Percentiles rank a stretch among this genome's conserved stretches.
These are phyloP conservation scores for Abortiporus biennis DNA, from an alignment of 1,284 basidiomycete species.

Conservation along the genomic window DNA sequence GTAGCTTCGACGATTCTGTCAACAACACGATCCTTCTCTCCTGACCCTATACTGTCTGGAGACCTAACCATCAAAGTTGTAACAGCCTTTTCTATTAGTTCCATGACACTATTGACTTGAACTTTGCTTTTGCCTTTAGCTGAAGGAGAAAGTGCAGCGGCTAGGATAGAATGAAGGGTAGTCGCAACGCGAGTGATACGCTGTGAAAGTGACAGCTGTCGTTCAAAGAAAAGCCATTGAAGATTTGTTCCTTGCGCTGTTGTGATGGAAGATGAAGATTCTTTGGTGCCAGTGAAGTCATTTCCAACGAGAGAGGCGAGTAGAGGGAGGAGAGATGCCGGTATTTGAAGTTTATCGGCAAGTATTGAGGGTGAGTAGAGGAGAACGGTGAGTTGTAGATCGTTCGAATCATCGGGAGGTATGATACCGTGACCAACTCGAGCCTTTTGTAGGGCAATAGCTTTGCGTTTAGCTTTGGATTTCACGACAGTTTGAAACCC, in stretches of 20 bases:
- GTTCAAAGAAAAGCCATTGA: slow-evolving; percentile 66
- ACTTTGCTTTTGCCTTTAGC: slow-evolving; percentile 44
- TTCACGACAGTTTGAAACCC: slow-evolving; percentile 59
- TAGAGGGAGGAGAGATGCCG: slow-evolving; percentile 71
- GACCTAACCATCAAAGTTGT: slow-evolving; percentile 48
- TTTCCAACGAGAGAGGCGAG: slow-evolving; percentile 86
- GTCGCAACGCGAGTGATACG: slow-evolving; percentile 54
- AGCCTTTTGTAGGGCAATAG: slow-evolving; percentile 21
- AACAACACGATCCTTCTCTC: slow-evolving; percentile 58
- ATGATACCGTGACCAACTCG: slow-evolving; percentile 40
- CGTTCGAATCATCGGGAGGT: slow-evolving; percentile 42
- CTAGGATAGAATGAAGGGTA: slow-evolving; percentile 47
- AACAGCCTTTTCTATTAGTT: slow-evolving; percentile 65
- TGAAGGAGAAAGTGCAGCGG: slow-evolving; percentile 27
- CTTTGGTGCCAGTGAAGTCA: slow-evolving; percentile 53
- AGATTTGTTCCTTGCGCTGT: slow-evolving; percentile 28
- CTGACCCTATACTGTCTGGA: slow-evolving; percentile 40
- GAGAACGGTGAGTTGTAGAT: slow-evolving; percentile 46
- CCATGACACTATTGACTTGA: slow-evolving; percentile 61
- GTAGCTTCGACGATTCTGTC: slow-evolving; percentile 69
- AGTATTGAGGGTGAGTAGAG: slow-evolving; percentile 58
- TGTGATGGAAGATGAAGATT: slow-evolving; percentile 22
- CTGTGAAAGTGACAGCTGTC: slow-evolving; percentile 44
- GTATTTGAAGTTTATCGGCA: slow-evolving; percentile 64
- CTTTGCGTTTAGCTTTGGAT: slow-evolving; percentile 37